Evolutionary conservation across 345 rosid genomes (phyloP), one percentile per base, ranked within the genome.

Genomic region (Garcia nutans): DNA sequence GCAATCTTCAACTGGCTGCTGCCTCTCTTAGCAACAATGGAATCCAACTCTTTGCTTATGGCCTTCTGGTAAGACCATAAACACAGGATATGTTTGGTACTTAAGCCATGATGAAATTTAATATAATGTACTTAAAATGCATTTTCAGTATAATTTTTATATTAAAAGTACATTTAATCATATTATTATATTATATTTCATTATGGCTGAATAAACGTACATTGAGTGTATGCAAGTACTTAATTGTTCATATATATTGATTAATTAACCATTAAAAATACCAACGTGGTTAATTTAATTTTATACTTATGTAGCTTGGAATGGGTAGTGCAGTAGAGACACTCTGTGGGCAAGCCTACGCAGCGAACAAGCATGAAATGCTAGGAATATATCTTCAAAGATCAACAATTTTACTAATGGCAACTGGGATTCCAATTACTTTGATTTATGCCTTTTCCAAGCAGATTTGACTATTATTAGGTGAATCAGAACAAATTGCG

Each of bases 271-370:
- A 37, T 37, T 4, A 4, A 37, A 37, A 37, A 37, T 37, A 5
- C 6, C 41, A 3, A 37, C 6, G 41, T 37, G 41, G 41, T 37
- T 10, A 47, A 47, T 9, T 47, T 8, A 8, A 47, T 47, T 47
- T 11, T 47, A n/a, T 47, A 47, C 10, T 13, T 10, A 47, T 47
- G 70, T 33, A 79, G 82, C 52, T 79, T 3, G 82, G 82, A 19
- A 79, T 74, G 82, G 82, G 82, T 6, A 75, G 82, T 45, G 78
- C 79, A n/a, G 82, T 75, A 28, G 82, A 75, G 28, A 80, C 79
- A 10, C 76, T 75, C 3, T 80, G 79, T 58, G 82, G 82, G 5
- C 79, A 75, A 65, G 72, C 79, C 5, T 80, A 80, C 61, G 82
- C 76, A 4, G 73, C 82, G 3, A 65, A 33, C 45, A 65, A 61